Evolutionary conservation across 768 basidiomycete genomes (phyloP), one percentile per base, ranked within the genome.

Genomic region (Astraeus odoratus): DNA sequence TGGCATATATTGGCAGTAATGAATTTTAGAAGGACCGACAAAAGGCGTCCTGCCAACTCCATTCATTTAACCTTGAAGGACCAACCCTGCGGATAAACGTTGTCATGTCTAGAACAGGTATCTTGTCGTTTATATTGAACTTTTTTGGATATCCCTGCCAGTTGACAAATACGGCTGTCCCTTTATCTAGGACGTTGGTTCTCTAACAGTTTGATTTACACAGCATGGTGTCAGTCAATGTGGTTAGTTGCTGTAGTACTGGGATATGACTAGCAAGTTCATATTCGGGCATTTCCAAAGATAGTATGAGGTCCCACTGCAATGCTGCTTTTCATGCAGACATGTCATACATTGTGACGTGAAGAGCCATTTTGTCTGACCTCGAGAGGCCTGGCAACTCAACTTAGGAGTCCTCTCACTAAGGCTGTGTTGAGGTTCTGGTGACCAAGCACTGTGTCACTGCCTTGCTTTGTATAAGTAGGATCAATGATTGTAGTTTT

Each of bases 271-370:
- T 22, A 68, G 70, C 33, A 59, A n/a, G n/a, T 51, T 86, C 72
- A 58, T 75, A 93, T 24, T 90, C 72, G 18, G 98, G 70, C 18
- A 83, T 78, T 0, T 80, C 95, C 48, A 74, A 81, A 0, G 90
- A 90, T 1, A 95, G 94, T 48, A 98, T 87, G n/a, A 0, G 86
- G 82, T 2, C 70, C 81, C 56, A 86, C 84, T 62, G 98, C 89
- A 49, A 64, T 90, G 98, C 57, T 98, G 96, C 60, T 99, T 96
- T 36, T 95, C 96, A 60, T 99, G 96, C 13, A 99, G 76, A n/a
- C 98, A 73, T 67, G 91, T 97, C 37, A n/a, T n/a, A n/a, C n/a
- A n/a, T n/a, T n/a, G n/a, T n/a, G n/a, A n/a, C n/a, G n/a, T n/a
- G n/a, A n/a, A n/a, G n/a, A n/a, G n/a, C n/a, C n/a, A n/a, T n/a